Evolutionary conservation across 73 alveolate species (phyloP), one percentile per base, ranked within the genome.

Genomic region (Tetrahymena thermophila): DNA sequence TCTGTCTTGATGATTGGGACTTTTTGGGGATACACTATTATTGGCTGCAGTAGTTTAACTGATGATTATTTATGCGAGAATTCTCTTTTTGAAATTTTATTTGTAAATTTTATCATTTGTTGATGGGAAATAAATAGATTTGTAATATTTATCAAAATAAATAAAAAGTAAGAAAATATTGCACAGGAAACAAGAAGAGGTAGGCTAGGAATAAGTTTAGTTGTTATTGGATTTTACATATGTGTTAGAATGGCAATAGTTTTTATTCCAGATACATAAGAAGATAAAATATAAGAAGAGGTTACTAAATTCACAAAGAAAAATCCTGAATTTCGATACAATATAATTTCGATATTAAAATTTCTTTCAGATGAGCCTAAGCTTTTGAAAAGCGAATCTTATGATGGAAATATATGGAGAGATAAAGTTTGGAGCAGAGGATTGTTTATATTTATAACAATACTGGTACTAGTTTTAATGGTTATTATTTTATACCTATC

Each of bases 341-440:
- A 56, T 16, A 56, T 56, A 23, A 21, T 56, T 56, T 56, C 85
- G 35, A 56, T 25, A 4, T 56, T 56, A 56, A 56, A 56, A 23
- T 56, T 56, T 56, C 34, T 56, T 23, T 56, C 85, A 1, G 85
- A 56, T 6, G 34, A 56, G 11, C 34, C 85, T 23, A 56, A 56
- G 25, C 34, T 56, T 16, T 25, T 56, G 0, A 21, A 56, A 23
- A 56, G 97, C 38, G 99, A 97, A 94, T 94, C 98, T 9, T 97
- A 89, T 85, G 98, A 97, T 94, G 99, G 99, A n/a, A 98, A 98
- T 95, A 96, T 98, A 71, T 98, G 99, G 99, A 98, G 96, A 93
- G 98, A 85, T 96, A 96, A 95, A 37, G 93, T 94, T 56, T 98
- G 99, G 99, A 98, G 96, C 93, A 83, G 99, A 83, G 57, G 96